Evolutionary conservation across 108 stramenopile species (phyloP).

Genomic region (Cyclotella cryptica): DNA sequence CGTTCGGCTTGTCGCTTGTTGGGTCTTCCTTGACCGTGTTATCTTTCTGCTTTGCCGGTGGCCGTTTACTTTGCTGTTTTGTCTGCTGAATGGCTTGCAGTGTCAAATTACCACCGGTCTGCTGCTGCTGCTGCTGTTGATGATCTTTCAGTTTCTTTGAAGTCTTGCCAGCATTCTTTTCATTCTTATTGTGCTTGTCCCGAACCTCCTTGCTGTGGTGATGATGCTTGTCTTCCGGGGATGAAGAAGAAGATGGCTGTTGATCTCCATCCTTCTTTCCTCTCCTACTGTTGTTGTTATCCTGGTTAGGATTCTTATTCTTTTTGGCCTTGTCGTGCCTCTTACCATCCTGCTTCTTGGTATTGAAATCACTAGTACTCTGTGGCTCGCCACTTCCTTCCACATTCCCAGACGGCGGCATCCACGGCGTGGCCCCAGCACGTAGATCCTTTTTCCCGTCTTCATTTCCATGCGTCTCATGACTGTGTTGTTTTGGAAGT

Average conservation of each 20-base stretch:
- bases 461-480: too few species aligned
- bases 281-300: background rate
- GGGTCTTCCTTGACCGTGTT: background rate
- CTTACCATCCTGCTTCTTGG: background rate
- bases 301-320: constrained; percentile 3
- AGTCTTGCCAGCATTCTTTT: background rate
- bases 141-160: constrained; percentile 13
- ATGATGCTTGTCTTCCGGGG: too few species aligned
- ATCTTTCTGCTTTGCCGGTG: background rate
- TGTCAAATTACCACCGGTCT: background rate
- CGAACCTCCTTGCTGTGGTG: background rate
- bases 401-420: background rate
- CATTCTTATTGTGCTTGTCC: constrained; percentile 20
- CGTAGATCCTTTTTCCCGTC: background rate
- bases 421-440: background rate
- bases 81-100: background rate
- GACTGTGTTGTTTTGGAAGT: background rate
- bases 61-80: background rate
- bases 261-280: background rate
- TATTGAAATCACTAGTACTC: background rate
- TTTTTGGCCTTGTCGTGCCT: background rate
- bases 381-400: background rate
- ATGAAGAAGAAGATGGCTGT: too few species aligned
- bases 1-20: background rate
- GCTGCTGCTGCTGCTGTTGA: constrained; percentile 13